Evolutionary conservation across 2,329 filamentous ascomycete species (phyloP).

Genomic region (Stemphylium vesicarium): DNA sequence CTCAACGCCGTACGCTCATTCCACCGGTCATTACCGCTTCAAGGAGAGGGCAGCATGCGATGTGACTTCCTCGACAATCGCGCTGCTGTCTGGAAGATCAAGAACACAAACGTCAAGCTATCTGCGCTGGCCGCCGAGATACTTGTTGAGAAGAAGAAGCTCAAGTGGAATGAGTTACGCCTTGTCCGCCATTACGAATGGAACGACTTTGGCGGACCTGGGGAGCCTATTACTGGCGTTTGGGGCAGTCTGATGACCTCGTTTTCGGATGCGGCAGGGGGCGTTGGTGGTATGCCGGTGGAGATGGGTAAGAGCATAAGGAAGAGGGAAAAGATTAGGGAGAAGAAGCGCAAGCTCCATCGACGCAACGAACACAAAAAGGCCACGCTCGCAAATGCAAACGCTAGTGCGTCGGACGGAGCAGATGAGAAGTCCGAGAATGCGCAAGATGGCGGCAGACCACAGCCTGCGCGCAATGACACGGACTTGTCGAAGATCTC

Average conservation of each 20-base stretch:
- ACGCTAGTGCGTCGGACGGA: constrained; percentile 16
- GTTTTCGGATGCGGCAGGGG: constrained; percentile 65
- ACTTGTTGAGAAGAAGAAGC: constrained; percentile 64
- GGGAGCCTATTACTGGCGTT: constrained; percentile 72
- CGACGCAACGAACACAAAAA: constrained; percentile 39
- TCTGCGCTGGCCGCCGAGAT: constrained; percentile 70
- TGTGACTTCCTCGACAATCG: constrained; percentile 70
- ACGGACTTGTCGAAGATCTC: constrained; percentile 40
- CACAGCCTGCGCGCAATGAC: constrained; percentile 26
- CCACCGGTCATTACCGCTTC: constrained; percentile 64
- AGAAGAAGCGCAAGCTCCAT: constrained; percentile 52
- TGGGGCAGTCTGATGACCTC: constrained; percentile 67
- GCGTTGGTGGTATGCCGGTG: constrained; percentile 69
- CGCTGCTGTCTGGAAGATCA: constrained; percentile 70
- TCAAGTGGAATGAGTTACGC: constrained; percentile 68
- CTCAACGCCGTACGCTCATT: constrained; percentile 72
- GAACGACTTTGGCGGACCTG: constrained; percentile 79
- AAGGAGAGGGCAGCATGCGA: constrained; percentile 57
- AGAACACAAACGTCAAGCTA: constrained; percentile 65
- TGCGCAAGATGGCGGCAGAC: constrained; percentile 16
- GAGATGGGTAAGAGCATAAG: constrained; percentile 65
- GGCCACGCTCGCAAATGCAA: constrained; percentile 25
- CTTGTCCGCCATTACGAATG: constrained; percentile 72
- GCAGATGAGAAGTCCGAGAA: constrained; percentile 11
- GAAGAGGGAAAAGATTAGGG: constrained; percentile 59